Conservation (phyloP, 108 stramenopile species). For the Skeletonema costatum region DNA sequence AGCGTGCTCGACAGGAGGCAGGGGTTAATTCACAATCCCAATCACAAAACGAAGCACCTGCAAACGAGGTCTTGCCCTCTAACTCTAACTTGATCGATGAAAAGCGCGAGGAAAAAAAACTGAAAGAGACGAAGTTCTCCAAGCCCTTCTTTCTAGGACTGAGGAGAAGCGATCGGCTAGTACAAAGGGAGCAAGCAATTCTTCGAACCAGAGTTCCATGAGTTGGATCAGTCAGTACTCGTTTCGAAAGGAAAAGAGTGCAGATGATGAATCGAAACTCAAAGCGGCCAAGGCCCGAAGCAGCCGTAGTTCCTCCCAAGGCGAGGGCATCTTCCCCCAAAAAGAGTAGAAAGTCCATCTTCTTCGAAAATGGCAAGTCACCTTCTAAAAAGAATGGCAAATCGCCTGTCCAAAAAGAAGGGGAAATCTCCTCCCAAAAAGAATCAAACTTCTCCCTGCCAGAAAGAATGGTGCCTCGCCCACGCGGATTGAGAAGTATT, state of each 20-base stretch:
- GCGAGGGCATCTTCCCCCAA: background rate
- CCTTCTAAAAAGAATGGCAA: background rate
- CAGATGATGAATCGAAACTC: background rate
- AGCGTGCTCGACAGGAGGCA: constrained; percentile 9
- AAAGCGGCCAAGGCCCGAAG: background rate
- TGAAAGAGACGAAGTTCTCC: constrained; percentile 8
- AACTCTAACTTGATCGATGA: background rate
- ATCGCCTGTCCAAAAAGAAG: background rate
- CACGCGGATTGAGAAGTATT: background rate
- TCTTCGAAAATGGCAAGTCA: background rate
- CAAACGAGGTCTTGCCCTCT: background rate
- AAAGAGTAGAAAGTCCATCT: background rate
- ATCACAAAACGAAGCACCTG: background rate
- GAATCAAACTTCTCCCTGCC: background rate
- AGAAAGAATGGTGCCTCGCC: background rate
- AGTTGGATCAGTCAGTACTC: background rate
- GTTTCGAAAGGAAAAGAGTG: background rate
- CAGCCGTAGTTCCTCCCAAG: background rate
- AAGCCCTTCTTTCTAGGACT: background rate
- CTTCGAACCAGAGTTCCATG: constrained; percentile 1
- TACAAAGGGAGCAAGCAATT: constrained; percentile 1
- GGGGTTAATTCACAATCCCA: background rate
- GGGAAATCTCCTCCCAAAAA: background rate
- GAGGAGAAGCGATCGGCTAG: constrained; percentile 1
- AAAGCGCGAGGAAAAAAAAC: background rate